phyloP scores from a whole-genome alignment of 2,329 filamentous ascomycete genomes.

The Pseudocercospora musae region DNA sequence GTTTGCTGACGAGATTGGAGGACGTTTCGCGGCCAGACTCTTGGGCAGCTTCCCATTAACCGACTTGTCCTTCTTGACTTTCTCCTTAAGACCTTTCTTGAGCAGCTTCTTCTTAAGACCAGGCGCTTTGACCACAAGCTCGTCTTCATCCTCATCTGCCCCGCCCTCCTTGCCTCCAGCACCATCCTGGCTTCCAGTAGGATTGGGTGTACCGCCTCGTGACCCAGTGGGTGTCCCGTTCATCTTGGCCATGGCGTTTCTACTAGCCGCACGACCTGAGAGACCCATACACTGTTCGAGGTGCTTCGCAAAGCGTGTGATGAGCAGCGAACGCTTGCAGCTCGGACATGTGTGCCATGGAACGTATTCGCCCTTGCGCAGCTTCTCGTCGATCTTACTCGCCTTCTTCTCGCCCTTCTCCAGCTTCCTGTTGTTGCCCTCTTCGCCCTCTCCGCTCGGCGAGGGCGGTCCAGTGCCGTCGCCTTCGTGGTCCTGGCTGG shows the following conservation, averaged over 20 bases:
- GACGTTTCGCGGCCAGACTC: constrained; percentile 25
- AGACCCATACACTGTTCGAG: constrained; percentile 60
- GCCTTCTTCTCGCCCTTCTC: constrained; percentile 47
- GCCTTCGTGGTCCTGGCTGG: constrained; percentile 41
- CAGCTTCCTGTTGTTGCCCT: constrained; percentile 35
- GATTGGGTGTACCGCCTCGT: constrained; percentile 35
- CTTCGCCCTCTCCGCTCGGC: constrained; percentile 29
- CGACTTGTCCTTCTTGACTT: constrained; percentile 45
- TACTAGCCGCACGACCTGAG: constrained; percentile 50
- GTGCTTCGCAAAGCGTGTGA: constrained; percentile 60
- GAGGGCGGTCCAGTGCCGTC: constrained; percentile 33
- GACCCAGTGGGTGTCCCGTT: constrained; percentile 34
- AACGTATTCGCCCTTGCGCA: constrained; percentile 51
- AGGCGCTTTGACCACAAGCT: constrained; percentile 23
- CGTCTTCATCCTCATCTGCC: constrained; percentile 32
- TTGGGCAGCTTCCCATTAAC: constrained; percentile 34
- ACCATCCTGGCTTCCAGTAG: constrained; percentile 25
- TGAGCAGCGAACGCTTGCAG: constrained; percentile 60
- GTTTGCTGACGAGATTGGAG: constrained; percentile 15
- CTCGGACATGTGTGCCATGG: constrained; percentile 57
- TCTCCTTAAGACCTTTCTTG: constrained; percentile 42
- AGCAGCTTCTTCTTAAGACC: constrained; percentile 37
- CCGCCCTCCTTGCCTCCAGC: constrained; percentile 21
- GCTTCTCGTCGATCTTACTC: constrained; percentile 42
- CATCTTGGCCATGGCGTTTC: constrained; percentile 50